Evolutionary conservation across 129 eudicot species (phyloP), one percentile per base, ranked within the genome.

Genomic region (Artemisia argyi): DNA sequence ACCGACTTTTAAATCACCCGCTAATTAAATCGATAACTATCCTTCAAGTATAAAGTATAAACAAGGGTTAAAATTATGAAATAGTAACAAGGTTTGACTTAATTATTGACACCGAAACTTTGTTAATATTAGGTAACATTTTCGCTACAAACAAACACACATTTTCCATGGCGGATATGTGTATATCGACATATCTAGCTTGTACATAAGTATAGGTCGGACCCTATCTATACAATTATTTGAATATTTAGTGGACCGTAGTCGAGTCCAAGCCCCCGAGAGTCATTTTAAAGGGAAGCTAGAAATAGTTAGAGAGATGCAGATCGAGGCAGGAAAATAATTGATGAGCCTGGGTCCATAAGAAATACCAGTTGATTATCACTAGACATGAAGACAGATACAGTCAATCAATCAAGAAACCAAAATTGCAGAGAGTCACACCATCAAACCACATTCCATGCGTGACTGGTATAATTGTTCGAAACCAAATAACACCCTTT

Each of bases 271-370:
- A 35, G 42, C 42, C 8, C 42, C 46, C 3, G 26, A 20, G 17
- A 64, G 50, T 63, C 3, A 2, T 65, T 47, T 65, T 11, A 46
- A 55, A 60, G 63, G 18, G 67, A 14, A 26, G 7, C 3, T 53
- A 1, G 28, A 20, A 53, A 47, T 19, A 17, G 76, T 51, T 22
- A 62, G 42, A 49, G 11, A 2, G 47, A 30, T 18, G 61, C n/a
- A 15, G 26, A n/a, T n/a, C n/a, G n/a, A 54, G 51, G 67, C 68
- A 76, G 61, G 61, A 15, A 8, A 67, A 76, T 76, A 67, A 76
- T 76, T 76, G 74, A 76, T 76, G 80, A 57, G 68, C 47, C 18
- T 67, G 68, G 80, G 80, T 67, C 80, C 80, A 52, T 66, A 48
- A 26, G 62, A 69, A 26, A 35, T 54, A 53, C 11, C 13, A 12